Evolutionary conservation across 768 basidiomycete genomes (phyloP).

Genomic region (Serendipita vermifera): DNA sequence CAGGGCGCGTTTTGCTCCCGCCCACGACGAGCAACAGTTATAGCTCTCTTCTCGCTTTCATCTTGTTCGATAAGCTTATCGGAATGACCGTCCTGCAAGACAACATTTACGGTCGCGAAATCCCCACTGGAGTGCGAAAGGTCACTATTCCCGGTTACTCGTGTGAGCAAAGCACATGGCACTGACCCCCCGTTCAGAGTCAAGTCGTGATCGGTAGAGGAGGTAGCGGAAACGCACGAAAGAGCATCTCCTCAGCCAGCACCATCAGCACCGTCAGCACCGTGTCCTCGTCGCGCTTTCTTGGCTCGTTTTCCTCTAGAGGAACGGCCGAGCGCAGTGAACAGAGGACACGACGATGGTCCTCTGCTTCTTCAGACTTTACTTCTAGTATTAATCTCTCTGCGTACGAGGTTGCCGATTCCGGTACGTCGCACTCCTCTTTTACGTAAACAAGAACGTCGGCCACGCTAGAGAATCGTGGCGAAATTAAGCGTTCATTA

Average conservation of each 20-base stretch:
- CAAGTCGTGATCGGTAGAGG: background rate
- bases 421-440: too few relatives aligned
- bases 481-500: too few relatives aligned
- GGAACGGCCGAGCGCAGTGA: background rate
- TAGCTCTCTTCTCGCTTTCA: background rate
- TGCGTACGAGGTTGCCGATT: background rate
- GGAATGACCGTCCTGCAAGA: background rate
- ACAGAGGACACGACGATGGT: background rate
- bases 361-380: background rate
- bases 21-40: background rate
- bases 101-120: conserved; percentile 6
- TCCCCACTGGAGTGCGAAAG: background rate
- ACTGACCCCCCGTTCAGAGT: background rate
- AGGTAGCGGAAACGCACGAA: background rate
- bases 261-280: background rate
- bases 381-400: background rate
- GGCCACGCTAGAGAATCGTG: too few relatives aligned
- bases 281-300: background rate
- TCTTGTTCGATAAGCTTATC: background rate
- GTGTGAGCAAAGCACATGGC: background rate
- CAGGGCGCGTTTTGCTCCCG: background rate
- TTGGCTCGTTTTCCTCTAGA: too few relatives aligned
- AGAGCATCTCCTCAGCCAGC: background rate
- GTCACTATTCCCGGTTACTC: background rate
- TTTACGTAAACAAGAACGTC: too few relatives aligned